phyloP scores from a whole-genome alignment of 495 filamentous ascomycete genomes.

The Podospora anserina region DNA sequence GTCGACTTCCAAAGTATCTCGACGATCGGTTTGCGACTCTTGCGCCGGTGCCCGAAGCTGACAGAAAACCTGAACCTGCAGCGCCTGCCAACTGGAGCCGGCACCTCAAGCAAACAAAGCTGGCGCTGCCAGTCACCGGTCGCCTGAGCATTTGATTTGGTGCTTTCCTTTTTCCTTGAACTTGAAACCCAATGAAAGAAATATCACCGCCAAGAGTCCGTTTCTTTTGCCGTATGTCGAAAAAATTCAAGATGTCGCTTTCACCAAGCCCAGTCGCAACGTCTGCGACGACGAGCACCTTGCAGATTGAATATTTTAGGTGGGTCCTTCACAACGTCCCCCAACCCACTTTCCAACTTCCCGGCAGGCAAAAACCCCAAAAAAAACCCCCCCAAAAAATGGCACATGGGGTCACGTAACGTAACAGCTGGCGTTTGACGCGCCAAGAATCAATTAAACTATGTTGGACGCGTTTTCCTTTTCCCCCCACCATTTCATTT shows the following conservation, averaged over 20 bases:
- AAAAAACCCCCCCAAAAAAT: too few relatives aligned
- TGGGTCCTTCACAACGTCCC: constrained; percentile 20
- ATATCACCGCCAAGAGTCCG: not conserved
- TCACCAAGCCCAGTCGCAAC: constrained; percentile 4
- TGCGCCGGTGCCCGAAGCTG: constrained; percentile 13
- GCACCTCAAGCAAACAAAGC: constrained; percentile 52
- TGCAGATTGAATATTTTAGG: constrained; percentile 28
- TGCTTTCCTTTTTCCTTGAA: not conserved
- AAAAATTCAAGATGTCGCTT: not conserved
- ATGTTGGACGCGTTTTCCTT: not conserved
- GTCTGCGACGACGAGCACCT: constrained; percentile 9
- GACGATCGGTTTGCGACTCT: not conserved
- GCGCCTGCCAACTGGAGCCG: constrained; percentile 34
- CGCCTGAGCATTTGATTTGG: constrained; percentile 42
- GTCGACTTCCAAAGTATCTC: not conserved
- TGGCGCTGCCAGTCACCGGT: constrained; percentile 31
- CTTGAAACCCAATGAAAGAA: not conserved
- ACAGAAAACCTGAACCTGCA: not conserved
- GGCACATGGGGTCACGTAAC: constrained; percentile 19
- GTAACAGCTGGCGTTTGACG: constrained; percentile 8
- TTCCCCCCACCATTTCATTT: constrained; percentile 7
- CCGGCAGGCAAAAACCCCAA: constrained; percentile 21
- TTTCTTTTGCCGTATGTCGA: not conserved
- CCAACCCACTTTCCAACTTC: not conserved
- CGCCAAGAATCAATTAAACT: not conserved